Conservation (phyloP, 345 rosid genomes). For the Balakata baccata region DNA sequence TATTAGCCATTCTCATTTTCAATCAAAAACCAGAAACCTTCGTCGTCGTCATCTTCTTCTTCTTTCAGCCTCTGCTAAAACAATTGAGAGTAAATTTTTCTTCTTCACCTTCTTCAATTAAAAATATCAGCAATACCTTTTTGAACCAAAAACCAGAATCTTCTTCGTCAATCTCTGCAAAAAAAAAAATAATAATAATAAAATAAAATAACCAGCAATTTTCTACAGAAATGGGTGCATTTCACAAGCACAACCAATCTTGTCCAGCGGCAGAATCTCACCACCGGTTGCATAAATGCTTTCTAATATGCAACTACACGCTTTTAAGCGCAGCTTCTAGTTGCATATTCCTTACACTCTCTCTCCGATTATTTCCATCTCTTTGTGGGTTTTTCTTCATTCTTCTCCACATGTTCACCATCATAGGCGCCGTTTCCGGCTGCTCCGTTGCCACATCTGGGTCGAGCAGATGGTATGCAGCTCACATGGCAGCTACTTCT, state of each 20-base stretch:
- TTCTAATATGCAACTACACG: conserved; percentile 36
- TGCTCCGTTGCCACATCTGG: conserved; percentile 62
- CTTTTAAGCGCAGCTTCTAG: conserved; percentile 40
- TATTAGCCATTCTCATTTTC: not conserved
- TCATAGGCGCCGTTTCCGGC: conserved; percentile 64
- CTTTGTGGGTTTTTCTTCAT: conserved; percentile 54
- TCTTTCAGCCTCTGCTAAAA: not conserved
- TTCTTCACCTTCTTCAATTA: no score
- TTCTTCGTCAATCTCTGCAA: not conserved
- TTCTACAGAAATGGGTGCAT: conserved; percentile 15
- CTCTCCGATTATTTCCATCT: conserved; percentile 59
- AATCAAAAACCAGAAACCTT: not conserved
- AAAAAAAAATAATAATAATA: no score
- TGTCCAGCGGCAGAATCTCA: conserved; percentile 22
- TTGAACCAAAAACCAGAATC: not conserved
- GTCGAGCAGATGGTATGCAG: conserved; percentile 63
- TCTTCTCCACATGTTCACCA: conserved; percentile 58
- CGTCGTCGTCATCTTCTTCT: not conserved
- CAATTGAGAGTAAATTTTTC: no score
- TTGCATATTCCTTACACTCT: conserved; percentile 42
- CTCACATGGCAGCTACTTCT: conserved; percentile 82
- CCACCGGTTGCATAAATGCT: conserved; percentile 22
- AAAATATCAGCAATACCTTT: no score
- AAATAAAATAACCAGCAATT: no score
- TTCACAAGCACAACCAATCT: conserved; percentile 9